phyloP scores from a whole-genome alignment of 257 asterid genomes.

The Primulina huaijiensis region DNA sequence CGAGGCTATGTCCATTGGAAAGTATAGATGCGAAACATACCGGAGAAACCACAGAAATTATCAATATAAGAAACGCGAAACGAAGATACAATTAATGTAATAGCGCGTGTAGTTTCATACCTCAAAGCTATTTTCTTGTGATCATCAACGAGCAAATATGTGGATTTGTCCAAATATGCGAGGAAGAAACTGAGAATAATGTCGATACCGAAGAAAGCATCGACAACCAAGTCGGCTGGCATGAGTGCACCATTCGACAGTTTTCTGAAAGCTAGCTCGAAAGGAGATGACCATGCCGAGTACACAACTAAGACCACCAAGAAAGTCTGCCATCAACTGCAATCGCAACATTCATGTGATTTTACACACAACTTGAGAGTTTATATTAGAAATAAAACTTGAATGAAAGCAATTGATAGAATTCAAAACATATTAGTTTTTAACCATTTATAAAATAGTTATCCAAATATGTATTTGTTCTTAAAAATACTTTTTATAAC shows the following conservation, averaged over 20 bases:
- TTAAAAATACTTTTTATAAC: too few relatives aligned
- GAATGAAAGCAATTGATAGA: too few relatives aligned
- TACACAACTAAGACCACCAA: conserved; percentile 78
- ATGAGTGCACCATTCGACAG: conserved; percentile 58
- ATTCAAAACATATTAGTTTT: too few relatives aligned
- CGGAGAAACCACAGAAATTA: conserved; percentile 30
- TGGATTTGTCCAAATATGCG: conserved; percentile 77
- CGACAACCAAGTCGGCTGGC: conserved; percentile 74
- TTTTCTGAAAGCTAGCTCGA: conserved; percentile 75
- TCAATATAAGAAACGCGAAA: neutral
- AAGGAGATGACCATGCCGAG: conserved; percentile 95
- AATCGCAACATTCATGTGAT: neutral
- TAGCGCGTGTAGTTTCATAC: conserved; percentile 24
- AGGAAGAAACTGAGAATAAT: conserved; percentile 81
- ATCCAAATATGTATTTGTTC: too few relatives aligned
- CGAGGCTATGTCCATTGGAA: conserved; percentile 88
- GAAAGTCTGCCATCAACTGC: conserved; percentile 85
- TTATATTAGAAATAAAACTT: neutral
- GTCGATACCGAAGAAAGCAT: conserved; percentile 66
- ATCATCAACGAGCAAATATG: conserved; percentile 70
- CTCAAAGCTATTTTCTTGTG: conserved; percentile 66
- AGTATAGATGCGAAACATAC: conserved; percentile 59
- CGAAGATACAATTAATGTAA: neutral
- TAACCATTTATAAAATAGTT: too few relatives aligned
- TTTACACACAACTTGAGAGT: neutral